Conservation (phyloP, 2,329 filamentous ascomycete species). For the Phyllosticta paracitricarpa region DNA sequence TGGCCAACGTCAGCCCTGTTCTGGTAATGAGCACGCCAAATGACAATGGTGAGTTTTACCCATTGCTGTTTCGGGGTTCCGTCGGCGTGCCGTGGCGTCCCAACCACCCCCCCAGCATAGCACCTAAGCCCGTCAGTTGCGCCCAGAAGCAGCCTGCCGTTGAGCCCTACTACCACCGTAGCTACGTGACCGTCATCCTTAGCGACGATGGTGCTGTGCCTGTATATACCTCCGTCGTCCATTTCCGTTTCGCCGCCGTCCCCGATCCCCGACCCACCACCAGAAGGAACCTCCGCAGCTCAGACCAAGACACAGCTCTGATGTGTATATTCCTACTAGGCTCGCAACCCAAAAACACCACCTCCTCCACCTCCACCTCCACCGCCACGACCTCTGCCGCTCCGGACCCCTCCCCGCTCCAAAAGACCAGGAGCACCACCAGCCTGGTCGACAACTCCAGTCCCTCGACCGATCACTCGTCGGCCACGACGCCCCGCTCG, state of each 20-base stretch:
- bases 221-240: not conserved
- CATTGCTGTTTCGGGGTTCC: not conserved
- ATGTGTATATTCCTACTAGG: slow-evolving; percentile 10
- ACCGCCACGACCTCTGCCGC: not conserved
- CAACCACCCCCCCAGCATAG: not conserved
- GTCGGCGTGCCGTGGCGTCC: slow-evolving; percentile 1
- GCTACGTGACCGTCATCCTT: slow-evolving; percentile 13
- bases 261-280: slow-evolving; percentile 7
- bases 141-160: slow-evolving; percentile 1
- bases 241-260: slow-evolving; percentile 3
- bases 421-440: slow-evolving; percentile 41
- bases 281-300: slow-evolving; percentile 4
- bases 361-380: not conserved
- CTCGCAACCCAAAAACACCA: slow-evolving; percentile 8
- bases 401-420: slow-evolving; percentile 18
- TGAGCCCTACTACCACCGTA: not conserved
- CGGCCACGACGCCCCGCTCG: slow-evolving; percentile 50
- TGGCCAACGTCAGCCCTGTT: slow-evolving; percentile 17
- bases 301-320: slow-evolving; percentile 9
- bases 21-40: slow-evolving; percentile 32
- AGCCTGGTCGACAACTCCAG: slow-evolving; percentile 32
- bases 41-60: slow-evolving; percentile 26
- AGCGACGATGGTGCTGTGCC: not conserved
- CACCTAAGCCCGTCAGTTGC: slow-evolving; percentile 1
- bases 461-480: slow-evolving; percentile 23